Evolutionary conservation across 2,329 filamentous ascomycete species (phyloP).

Genomic region (Paecilomyces niveus): DNA sequence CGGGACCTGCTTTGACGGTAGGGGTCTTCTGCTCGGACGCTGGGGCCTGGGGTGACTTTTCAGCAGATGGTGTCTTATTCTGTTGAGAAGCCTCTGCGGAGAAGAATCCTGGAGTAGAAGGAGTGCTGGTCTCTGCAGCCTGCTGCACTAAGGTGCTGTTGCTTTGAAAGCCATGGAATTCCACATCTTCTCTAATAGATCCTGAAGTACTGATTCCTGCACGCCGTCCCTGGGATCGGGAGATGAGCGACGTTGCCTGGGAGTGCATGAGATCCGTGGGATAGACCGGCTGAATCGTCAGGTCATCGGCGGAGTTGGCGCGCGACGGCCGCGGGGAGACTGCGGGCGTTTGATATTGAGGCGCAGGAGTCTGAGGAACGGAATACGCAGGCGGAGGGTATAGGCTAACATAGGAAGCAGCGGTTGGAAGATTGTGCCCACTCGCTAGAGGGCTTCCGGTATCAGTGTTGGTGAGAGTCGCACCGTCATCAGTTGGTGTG

Average conservation of each 20-base stretch:
- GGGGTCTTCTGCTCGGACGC: background rate
- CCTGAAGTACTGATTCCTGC: background rate
- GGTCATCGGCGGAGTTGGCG: conserved; percentile 2
- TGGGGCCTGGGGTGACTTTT: background rate
- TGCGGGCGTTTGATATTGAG: conserved; percentile 7
- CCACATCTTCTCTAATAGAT: background rate
- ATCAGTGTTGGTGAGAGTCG: background rate
- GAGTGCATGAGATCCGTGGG: background rate
- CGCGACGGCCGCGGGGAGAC: conserved; percentile 5
- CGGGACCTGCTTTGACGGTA: background rate
- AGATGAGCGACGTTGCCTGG: background rate
- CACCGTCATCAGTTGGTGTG: background rate
- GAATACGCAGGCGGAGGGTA: conserved; percentile 3
- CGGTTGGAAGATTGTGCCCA: background rate
- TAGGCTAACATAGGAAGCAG: conserved; percentile 3
- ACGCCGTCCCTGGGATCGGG: background rate
- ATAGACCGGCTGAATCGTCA: background rate
- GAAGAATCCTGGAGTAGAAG: background rate
- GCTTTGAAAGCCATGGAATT: background rate
- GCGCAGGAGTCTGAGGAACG: conserved; percentile 5
- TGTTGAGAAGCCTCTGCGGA: background rate
- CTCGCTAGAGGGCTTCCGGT: background rate
- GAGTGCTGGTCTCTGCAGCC: background rate
- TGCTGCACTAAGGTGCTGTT: background rate
- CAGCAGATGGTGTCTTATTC: background rate